Evolutionary conservation across 805 yeast genomes (phyloP).

Genomic region (Metschnikowia kunwiensis): DNA sequence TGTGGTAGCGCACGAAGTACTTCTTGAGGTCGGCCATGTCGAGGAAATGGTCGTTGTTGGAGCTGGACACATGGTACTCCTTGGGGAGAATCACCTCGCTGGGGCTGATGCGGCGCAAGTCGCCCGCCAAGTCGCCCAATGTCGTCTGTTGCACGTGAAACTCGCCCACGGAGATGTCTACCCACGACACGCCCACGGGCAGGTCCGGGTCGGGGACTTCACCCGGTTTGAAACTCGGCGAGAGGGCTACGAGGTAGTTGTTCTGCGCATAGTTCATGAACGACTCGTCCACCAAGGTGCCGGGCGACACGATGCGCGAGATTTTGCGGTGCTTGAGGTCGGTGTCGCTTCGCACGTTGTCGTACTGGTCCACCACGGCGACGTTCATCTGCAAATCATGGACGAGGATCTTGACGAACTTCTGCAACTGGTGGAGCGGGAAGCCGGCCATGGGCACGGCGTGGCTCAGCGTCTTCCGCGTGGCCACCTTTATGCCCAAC

Average conservation of each 20-base stretch:
- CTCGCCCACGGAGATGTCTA: constrained; percentile 82
- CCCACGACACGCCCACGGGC: constrained; percentile 78
- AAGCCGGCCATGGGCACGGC: constrained; percentile 86
- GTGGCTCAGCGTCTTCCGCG: constrained; percentile 42
- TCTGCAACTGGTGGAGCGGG: constrained; percentile 66
- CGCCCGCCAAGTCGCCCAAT: constrained; percentile 59
- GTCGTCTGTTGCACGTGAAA: constrained; percentile 65
- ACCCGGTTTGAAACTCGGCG: constrained; percentile 33
- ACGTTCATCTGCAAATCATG: constrained; percentile 68
- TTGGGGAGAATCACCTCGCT: constrained; percentile 68
- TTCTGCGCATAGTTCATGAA: constrained; percentile 70
- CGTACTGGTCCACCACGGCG: constrained; percentile 73
- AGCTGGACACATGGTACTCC: constrained; percentile 36
- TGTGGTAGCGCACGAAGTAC: constrained; percentile 57
- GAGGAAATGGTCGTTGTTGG: constrained; percentile 52
- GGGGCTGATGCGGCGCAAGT: constrained; percentile 75
- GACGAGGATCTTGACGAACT: constrained; percentile 72
- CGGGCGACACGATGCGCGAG: constrained; percentile 83
- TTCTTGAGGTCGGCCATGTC: constrained; percentile 56
- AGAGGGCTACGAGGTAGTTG: constrained; percentile 66
- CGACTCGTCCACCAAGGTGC: constrained; percentile 85
- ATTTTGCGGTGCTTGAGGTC: constrained; percentile 63
- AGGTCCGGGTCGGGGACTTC: constrained; percentile 38
- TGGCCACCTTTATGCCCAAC: constrained; percentile 70
- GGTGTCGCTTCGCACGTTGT: constrained; percentile 18